Evolutionary conservation across 805 yeast genomes (phyloP).

Genomic region (Wickerhamiella bombiphila): DNA sequence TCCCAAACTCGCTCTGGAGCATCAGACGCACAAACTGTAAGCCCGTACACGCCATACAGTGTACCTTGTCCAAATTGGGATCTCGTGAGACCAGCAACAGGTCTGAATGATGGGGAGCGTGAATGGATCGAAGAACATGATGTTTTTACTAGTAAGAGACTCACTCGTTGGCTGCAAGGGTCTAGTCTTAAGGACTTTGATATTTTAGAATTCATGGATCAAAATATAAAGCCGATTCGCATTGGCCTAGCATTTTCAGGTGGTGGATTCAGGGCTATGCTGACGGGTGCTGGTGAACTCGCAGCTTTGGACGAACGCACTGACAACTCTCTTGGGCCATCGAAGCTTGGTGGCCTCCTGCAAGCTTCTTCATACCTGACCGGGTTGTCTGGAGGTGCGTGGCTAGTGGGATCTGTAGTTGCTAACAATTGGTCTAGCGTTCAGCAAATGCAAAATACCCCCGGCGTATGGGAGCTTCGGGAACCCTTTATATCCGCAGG

Average conservation of each 20-base stretch:
- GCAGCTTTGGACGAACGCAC: slow-evolving; percentile 35
- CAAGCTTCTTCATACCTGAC: slow-evolving; percentile 41
- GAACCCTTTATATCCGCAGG: slow-evolving; percentile 12
- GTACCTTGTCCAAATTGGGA: slow-evolving; percentile 2
- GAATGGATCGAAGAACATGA: slow-evolving; percentile 22
- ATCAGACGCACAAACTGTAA: no score
- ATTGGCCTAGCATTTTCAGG: slow-evolving; percentile 46
- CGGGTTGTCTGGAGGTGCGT: slow-evolving; percentile 58
- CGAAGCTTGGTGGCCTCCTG: slow-evolving; percentile 33
- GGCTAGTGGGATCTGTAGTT: slow-evolving; percentile 40
- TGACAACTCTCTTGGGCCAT: slow-evolving; percentile 19
- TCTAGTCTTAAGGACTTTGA: slow-evolving; percentile 36
- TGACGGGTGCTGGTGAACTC: slow-evolving; percentile 39
- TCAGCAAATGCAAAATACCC: slow-evolving; percentile 14
- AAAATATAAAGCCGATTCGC: slow-evolving; percentile 16
- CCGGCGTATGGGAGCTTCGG: slow-evolving; percentile 19
- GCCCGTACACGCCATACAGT: slow-evolving; percentile 6
- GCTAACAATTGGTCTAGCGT: slow-evolving; percentile 26
- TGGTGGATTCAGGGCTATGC: slow-evolving; percentile 62
- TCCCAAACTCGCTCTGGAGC: no score
- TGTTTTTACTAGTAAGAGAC: slow-evolving; percentile 21
- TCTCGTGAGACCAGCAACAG: slow-evolving; percentile 3
- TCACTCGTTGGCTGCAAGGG: slow-evolving; percentile 31
- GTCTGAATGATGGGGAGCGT: slow-evolving; percentile 12
- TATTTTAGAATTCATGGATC: slow-evolving; percentile 22